Evolutionary conservation across 208 protist species (phyloP).

Genomic region (Trypanosomatidae sp.): DNA sequence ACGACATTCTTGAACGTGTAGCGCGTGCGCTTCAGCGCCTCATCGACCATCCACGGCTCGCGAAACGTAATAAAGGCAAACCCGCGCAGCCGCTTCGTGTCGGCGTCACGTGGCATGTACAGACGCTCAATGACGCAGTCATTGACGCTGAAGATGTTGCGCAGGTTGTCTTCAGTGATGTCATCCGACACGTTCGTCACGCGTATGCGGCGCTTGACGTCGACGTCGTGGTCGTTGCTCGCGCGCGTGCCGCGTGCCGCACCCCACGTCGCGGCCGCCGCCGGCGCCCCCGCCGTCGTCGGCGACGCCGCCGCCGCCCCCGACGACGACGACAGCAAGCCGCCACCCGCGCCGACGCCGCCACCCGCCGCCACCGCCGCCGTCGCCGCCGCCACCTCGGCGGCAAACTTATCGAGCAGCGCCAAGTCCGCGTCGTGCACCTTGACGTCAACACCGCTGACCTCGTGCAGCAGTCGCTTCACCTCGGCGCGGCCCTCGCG

Average conservation of each 20-base stretch:
- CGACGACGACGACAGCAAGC: conserved; percentile 33
- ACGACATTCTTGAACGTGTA: conserved; percentile 78
- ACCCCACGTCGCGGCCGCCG: conserved; percentile 30
- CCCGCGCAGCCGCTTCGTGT: conserved; percentile 46
- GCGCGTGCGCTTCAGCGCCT: conserved; percentile 11
- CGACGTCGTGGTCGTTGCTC: conserved; percentile 14
- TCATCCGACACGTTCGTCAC: conserved; percentile 76
- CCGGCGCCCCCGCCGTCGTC: conserved; percentile 5
- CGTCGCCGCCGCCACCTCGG: conserved; percentile 20
- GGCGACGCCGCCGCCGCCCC: conserved; percentile 11
- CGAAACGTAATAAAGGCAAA: conserved; percentile 75
- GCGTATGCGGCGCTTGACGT: conserved; percentile 34
- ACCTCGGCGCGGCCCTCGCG: conserved; percentile 56
- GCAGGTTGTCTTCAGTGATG: conserved; percentile 62
- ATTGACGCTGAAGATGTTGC: conserved; percentile 53
- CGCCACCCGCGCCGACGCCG: conserved; percentile 1
- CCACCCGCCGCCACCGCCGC: conserved; percentile 1
- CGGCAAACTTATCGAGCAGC: conserved; percentile 21
- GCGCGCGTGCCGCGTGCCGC: conserved; percentile 8
- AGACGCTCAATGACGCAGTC: conserved; percentile 29
- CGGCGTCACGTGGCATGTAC: conserved; percentile 38
- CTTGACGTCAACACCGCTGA: conserved; percentile 21
- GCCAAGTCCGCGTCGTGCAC: conserved; percentile 50
- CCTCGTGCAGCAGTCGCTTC: conserved; percentile 60
- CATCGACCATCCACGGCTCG: conserved; percentile 21